phyloP scores from a whole-genome alignment of 129 eudicot species.

The Glebionis coronaria region DNA sequence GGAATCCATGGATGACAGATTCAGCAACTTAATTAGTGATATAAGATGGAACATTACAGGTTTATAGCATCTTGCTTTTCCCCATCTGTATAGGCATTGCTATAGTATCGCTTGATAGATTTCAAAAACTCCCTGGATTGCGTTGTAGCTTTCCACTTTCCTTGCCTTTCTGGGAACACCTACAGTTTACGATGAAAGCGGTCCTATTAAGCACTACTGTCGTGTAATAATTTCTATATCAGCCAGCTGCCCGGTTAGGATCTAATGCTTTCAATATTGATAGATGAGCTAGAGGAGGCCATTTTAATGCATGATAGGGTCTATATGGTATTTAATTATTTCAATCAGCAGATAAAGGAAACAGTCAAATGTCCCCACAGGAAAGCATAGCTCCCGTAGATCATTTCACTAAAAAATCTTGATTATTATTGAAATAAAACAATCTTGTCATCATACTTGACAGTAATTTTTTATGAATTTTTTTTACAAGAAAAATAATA shows the following conservation, averaged over 20 bases:
- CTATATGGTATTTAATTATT: too few relatives aligned
- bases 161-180: constrained; percentile 95
- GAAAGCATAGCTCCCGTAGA: too few relatives aligned
- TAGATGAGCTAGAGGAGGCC: neutral
- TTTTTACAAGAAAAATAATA: too few relatives aligned
- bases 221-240: neutral
- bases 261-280: neutral
- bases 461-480: too few relatives aligned
- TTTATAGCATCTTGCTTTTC: constrained; percentile 99
- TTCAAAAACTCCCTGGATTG: constrained; percentile 90
- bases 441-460: too few relatives aligned
- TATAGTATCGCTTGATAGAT: constrained; percentile 89
- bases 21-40: constrained; percentile 11
- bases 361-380: neutral
- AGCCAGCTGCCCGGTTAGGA: neutral
- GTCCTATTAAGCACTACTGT: neutral
- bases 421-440: too few relatives aligned
- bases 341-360: neutral
- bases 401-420: too few relatives aligned
- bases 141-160: constrained; percentile 97
- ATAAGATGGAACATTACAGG: constrained; percentile 41
- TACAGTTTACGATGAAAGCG: constrained; percentile 27
- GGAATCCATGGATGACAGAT: neutral
- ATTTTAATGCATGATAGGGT: too few relatives aligned
- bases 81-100: constrained; percentile 96